These are phyloP conservation scores for Apiospora marii DNA, from an alignment of 2,329 filamentous ascomycete genomes.

Conservation along the genomic window DNA sequence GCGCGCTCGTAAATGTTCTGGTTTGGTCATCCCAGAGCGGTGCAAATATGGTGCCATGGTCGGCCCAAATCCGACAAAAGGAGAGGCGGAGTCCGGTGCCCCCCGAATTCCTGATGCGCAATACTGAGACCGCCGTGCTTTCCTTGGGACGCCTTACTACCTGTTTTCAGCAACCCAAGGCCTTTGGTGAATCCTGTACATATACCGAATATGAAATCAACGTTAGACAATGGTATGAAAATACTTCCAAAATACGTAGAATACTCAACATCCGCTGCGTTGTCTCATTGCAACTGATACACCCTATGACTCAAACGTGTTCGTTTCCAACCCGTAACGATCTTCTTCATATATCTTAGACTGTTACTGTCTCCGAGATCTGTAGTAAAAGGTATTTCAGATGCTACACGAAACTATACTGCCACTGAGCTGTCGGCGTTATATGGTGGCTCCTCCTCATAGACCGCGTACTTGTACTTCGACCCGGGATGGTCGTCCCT, in stretches of 20 bases:
- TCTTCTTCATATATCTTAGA: too few relatives aligned
- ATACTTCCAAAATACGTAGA: too few relatives aligned
- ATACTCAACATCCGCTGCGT: too few relatives aligned
- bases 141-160: neutral
- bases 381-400: too few relatives aligned
- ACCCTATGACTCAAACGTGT: too few relatives aligned
- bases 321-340: too few relatives aligned
- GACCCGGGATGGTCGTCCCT: slow-evolving; percentile 66
- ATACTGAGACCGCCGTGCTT: neutral
- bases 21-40: neutral
- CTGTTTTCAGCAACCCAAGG: neutral
- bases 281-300: too few relatives aligned
- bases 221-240: too few relatives aligned
- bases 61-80: neutral
- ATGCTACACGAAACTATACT: neutral
- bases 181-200: too few relatives aligned
- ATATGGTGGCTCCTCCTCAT: slow-evolving; percentile 57
- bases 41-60: neutral
- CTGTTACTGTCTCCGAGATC: too few relatives aligned
- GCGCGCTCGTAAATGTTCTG: too few relatives aligned
- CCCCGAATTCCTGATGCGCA: neutral
- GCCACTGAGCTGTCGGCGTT: slow-evolving; percentile 30
- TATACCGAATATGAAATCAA: neutral
- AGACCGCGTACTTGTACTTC: slow-evolving; percentile 68
- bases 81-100: neutral